Base-by-base conservation (phyloP, 2,329 filamentous ascomycete species). In the Fonsecaea monophora region DNA sequence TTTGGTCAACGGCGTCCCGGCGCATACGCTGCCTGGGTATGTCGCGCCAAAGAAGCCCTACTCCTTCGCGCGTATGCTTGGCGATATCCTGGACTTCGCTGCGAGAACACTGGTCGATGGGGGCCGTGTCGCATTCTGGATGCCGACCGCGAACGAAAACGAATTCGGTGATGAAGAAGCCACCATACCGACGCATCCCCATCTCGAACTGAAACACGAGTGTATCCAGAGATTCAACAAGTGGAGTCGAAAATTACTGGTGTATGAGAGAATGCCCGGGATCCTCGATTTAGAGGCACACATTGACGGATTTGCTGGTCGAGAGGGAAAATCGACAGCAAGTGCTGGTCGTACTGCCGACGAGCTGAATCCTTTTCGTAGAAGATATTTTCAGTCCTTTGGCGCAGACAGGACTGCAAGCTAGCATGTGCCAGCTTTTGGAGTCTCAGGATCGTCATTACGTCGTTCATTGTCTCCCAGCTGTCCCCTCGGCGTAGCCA, bases 51-150 rank as follows among this genome's bases (percentile, higher is more conserved):
- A 96, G 78, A 90, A 89, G 74, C 92, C 94, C 0, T 99, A 99
- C 78, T 92, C 92, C 72, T 98, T 99, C 77, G 83, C 91, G 45
- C 90, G 92, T 5, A 93, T 99, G 87, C 85, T 97, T 21, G 89
- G 93, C 74, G 93, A 98, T 76, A 92, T 99, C 60, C 85, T 98
- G 5, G 85, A 89, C 21, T 98, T 99, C 75, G 89, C 92, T 4
- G 86, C 89, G 0, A 82, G 86, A 12, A 92, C 89, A 1, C 83
- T 99, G 0, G 91, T 97, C 7, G 89, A 92, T 60, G 80, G 87
- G 69, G 95, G 92, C 0, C 85, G 95, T 34, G 78, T 99, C 9
- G 92, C 91, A 7, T 96, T 99, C 82, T 99, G 95, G 95, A 96
- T 98, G 92, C 95, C 95, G 0, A 96, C 93, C 0, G 90, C 92